Evolutionary conservation across 306 rosid species (phyloP), one percentile per base, ranked within the genome.

Genomic region (Gastrolobium villosum): DNA sequence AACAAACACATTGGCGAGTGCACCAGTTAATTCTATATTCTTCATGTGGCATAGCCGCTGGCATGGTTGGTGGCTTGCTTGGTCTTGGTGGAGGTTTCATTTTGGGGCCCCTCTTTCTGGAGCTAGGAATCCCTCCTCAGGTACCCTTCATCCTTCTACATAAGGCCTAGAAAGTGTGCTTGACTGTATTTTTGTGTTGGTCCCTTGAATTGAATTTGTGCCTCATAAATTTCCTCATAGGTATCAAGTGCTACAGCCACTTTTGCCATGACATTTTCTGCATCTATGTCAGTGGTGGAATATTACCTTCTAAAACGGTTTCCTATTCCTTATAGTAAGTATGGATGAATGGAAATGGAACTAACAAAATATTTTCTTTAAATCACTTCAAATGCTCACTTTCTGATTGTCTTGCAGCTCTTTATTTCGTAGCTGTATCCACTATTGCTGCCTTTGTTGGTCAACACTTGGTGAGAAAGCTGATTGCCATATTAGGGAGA

Each of bases 161-260:
- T 6, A 28, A 20, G 5, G 36, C 26, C 20, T 26, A 6, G 30
- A 10, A 6, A 50, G 28, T 13, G 26, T 3, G 7, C 35, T 55
- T 14, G 10, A 13, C 67, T n/a, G 45, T 10, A 28, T 61, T 35
- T 67, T 10, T 78, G 13, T 13, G 39, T n/a, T 60, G n/a, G 14
- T 70, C 54, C 54, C 82, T 10, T 41, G 56, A 44, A 3, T 6
- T 68, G 40, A 70, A 10, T 68, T 7, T n/a, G 1, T 55, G 41
- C 13, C 11, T 31, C 20, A 1, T 3, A n/a, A 31, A 10, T 59
- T 56, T 43, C 5, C 28, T 9, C 3, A 34, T 31, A 88, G 94
- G 92, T 88, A 2, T 87, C 95, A 82, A 90, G 95, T 79, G 95
- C 95, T 14, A 88, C 95, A 60, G 83, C 95, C 52, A 90, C 89